Conservation (phyloP, 2,329 filamentous ascomycete species). For the Orbilia javanica region DNA sequence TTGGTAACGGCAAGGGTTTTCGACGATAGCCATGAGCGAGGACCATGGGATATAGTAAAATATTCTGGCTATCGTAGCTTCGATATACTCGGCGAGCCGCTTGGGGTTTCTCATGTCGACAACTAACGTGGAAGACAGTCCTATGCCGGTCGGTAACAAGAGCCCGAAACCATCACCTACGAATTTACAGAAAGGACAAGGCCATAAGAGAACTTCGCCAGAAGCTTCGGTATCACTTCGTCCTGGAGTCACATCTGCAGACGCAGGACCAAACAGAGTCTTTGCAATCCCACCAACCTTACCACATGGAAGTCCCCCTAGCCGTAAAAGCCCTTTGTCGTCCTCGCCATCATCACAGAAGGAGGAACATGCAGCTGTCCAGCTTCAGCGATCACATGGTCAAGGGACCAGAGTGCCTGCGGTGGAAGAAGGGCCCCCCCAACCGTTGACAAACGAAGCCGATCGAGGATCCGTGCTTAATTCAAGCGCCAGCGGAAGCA, state of each 20-base stretch:
- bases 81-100: background rate
- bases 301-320: conserved; percentile 30
- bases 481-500: conserved; percentile 46
- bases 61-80: conserved; percentile 15
- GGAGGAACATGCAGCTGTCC: conserved; percentile 3
- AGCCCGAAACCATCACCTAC: conserved; percentile 6
- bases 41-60: background rate
- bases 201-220: conserved; percentile 32
- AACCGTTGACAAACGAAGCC: conserved; percentile 10
- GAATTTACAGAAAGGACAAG: conserved; percentile 7
- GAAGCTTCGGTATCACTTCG: conserved; percentile 54
- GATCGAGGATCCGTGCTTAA: conserved; percentile 47
- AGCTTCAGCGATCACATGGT: conserved; percentile 19
- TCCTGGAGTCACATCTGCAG: conserved; percentile 34
- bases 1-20: background rate
- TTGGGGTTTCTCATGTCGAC: conserved; percentile 18
- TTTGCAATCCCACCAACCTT: conserved; percentile 44
- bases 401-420: background rate
- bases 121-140: conserved; percentile 18
- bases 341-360: conserved; percentile 5
- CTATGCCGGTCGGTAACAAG: conserved; percentile 49
- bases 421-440: background rate
- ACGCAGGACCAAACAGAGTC: conserved; percentile 43
- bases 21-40: conserved; percentile 27
- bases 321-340: conserved; percentile 7